Conservation (phyloP, 1,284 basidiomycete species). For the Apiotrichum montevideense region DNA sequence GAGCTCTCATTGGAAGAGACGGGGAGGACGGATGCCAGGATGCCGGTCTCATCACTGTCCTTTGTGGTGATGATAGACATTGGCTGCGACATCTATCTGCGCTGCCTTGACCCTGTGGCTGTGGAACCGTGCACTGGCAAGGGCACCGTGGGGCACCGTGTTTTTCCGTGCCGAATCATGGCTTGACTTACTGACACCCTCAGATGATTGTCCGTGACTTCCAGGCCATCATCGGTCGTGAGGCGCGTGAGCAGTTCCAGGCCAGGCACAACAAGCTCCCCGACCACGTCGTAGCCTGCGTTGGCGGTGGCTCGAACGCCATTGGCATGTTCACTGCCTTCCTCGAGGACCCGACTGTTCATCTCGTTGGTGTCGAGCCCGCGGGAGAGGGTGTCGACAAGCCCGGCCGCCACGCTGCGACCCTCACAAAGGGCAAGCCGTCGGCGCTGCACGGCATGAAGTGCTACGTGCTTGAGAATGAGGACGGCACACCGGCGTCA, state of each 20-base stretch:
- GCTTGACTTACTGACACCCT: constrained; percentile 52
- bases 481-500: constrained; percentile 85
- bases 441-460: constrained; percentile 91
- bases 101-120: no score
- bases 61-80: no score
- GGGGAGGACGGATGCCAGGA: no score
- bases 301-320: constrained; percentile 94
- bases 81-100: no score
- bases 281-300: constrained; percentile 90
- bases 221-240: constrained; percentile 88
- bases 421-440: constrained; percentile 78
- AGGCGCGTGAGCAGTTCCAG: constrained; percentile 84
- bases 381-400: constrained; percentile 88
- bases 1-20: no score
- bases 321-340: constrained; percentile 96
- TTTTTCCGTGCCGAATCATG: constrained; percentile 32
- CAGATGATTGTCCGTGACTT: constrained; percentile 86
- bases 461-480: constrained; percentile 88
- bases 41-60: no score
- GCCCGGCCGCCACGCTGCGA: constrained; percentile 83
- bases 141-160: no score
- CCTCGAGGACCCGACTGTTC: constrained; percentile 58
- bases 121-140: no score
- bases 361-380: constrained; percentile 72
- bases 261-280: constrained; percentile 76